Evolutionary conservation across 2,329 filamentous ascomycete genomes (phyloP).

Genomic region (Aspergillus brasiliensis): DNA sequence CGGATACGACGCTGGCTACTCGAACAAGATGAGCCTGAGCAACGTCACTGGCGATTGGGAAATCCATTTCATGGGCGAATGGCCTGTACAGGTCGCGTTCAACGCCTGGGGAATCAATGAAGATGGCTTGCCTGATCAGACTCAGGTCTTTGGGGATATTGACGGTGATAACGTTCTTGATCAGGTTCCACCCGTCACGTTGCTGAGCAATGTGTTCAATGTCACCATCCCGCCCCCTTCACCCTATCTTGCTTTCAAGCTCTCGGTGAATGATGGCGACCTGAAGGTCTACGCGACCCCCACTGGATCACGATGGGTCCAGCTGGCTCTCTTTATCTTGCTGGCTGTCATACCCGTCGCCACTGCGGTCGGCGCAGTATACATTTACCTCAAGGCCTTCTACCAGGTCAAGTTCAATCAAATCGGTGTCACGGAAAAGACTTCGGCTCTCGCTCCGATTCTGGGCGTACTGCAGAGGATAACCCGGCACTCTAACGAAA

Average conservation of each 20-base stretch:
- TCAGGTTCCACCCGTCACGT: constrained; percentile 60
- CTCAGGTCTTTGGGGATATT: constrained; percentile 62
- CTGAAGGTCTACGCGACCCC: constrained; percentile 56
- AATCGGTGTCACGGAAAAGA: constrained; percentile 54
- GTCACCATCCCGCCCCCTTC: constrained; percentile 57
- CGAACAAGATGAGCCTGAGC: constrained; percentile 55
- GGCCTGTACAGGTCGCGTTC: constrained; percentile 62
- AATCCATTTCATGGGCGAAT: constrained; percentile 64
- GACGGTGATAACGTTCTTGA: constrained; percentile 63
- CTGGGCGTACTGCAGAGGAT: not conserved
- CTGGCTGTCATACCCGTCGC: constrained; percentile 56
- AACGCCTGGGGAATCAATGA: constrained; percentile 68
- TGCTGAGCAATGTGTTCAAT: constrained; percentile 60
- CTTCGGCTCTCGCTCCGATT: not conserved
- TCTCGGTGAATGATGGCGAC: constrained; percentile 58
- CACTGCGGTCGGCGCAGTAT: constrained; percentile 51
- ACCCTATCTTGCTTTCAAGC: constrained; percentile 57
- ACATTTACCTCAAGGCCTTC: constrained; percentile 61
- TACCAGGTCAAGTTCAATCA: constrained; percentile 65
- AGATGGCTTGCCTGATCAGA: constrained; percentile 62
- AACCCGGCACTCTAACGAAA: not conserved
- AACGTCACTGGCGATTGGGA: constrained; percentile 53
- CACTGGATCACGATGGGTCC: constrained; percentile 54
- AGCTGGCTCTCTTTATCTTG: constrained; percentile 57
- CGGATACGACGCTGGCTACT: constrained; percentile 60